These are phyloP conservation scores for Hippophae tibetana DNA, from an alignment of 306 rosid genomes.

Conservation along the genomic window DNA sequence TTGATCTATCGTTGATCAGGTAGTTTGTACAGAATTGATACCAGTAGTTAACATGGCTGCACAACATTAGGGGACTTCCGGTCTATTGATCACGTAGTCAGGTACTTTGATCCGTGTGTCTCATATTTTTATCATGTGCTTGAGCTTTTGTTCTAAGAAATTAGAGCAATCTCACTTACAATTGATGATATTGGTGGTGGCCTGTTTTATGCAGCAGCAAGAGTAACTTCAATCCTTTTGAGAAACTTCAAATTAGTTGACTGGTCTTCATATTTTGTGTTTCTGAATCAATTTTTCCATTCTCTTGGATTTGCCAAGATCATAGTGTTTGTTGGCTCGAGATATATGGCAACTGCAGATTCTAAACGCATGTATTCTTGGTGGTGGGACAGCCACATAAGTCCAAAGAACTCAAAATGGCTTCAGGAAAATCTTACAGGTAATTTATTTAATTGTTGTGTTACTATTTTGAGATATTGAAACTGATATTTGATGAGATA, in stretches of 20 bases:
- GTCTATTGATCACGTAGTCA: conserved; percentile 32
- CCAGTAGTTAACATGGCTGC: conserved; percentile 18
- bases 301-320: background rate
- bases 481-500: background rate
- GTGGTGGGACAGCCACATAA: conserved; percentile 99
- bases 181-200: conserved; percentile 13
- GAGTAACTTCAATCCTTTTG: conserved; percentile 2
- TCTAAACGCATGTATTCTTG: conserved; percentile 82
- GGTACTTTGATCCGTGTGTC: conserved; percentile 13
- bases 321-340: background rate
- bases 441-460: conserved; percentile 11
- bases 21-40: conserved; percentile 21
- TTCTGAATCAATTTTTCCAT: background rate
- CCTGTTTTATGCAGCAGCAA: conserved; percentile 19
- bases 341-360: conserved; percentile 16
- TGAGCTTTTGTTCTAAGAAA: conserved; percentile 1
- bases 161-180: conserved; percentile 15
- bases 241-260: conserved; percentile 25
- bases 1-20: conserved; percentile 35
- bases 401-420: conserved; percentile 98
- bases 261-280: background rate
- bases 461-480: conserved; percentile 3
- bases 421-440: conserved; percentile 93
- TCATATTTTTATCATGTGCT: conserved; percentile 7
- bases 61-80: conserved; percentile 17